Evolutionary conservation across 306 rosid genomes (phyloP), one percentile per base, ranked within the genome.

Genomic region (Prosopis cineraria): DNA sequence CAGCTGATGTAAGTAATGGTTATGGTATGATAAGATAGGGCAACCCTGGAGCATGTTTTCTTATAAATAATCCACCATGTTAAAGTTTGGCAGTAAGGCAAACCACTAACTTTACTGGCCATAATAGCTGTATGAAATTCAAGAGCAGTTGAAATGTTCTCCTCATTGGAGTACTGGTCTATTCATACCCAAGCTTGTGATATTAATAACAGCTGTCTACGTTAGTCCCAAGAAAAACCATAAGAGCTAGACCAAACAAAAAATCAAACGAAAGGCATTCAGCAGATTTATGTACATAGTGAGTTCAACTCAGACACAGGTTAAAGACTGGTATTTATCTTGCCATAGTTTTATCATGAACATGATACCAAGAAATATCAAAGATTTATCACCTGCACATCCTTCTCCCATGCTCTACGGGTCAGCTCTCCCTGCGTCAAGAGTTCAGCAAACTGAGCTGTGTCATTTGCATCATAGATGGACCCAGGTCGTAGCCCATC

Each of bases 401-500:
- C 99, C 88, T 89, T 96, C 79, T 93, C 97, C 99, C 99, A 93
- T 65, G 99, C 99, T 83, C 97, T 85, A 52, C 97, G 93, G 74
- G 99, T 96, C 85, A 96, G 86, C 78, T 96, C 99, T 40, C 99
- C 99, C 86, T 96, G 99, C 67, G 99, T 96, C 85, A 96, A 85
- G 82, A 96, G 99, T 84, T 96, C 99, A 20, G 99, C 99, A 77
- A 96, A 96, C 78, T 96, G 99, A 67, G 99, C 99, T 13, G 96
- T 88, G 89, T 96, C 99, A 56, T 96, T 96, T 70, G 98, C 99
- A 89, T 96, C 99, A 83, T 93, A 96, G 70, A 96, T 96, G 71
- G 99, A 96, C 78, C 99, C 99, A 73, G 99, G 99, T 85, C 99
- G 86, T 73, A 96, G 78, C 60, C 99, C 99, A 65, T 96, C 99